phyloP scores from a whole-genome alignment of 805 yeast species.

The Maudiozyma bulderi region DNA sequence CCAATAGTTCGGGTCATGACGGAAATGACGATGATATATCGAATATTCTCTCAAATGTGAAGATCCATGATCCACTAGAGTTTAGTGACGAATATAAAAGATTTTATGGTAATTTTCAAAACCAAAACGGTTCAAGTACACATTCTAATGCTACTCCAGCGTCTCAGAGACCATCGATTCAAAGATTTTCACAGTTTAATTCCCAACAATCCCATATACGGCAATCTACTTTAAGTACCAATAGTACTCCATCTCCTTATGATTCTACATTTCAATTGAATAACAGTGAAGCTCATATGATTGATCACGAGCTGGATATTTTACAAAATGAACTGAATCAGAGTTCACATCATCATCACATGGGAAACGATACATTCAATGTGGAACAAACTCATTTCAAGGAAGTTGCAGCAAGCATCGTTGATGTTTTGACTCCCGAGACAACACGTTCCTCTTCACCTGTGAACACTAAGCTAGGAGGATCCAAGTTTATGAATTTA shows the following conservation, averaged over 20 bases:
- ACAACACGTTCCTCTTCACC: constrained; percentile 7
- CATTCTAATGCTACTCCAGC: not conserved
- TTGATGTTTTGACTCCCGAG: constrained; percentile 8
- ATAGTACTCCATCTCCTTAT: not conserved
- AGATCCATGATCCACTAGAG: constrained; percentile 23
- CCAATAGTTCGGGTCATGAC: too few species aligned
- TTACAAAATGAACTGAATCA: constrained; percentile 12
- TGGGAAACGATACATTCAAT: constrained; percentile 2
- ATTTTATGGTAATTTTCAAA: constrained; percentile 17
- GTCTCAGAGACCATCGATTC: not conserved
- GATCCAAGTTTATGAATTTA: constrained; percentile 23
- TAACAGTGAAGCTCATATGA: not conserved
- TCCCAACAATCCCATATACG: not conserved
- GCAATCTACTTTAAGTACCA: not conserved
- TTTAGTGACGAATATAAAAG: constrained; percentile 22
- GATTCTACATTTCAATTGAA: not conserved
- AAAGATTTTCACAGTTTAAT: not conserved
- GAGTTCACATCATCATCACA: not conserved
- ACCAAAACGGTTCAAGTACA: not conserved
- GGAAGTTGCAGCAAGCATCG: constrained; percentile 19
- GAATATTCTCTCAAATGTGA: constrained; percentile 15
- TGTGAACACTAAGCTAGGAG: constrained; percentile 13
- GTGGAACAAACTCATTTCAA: constrained; percentile 20
- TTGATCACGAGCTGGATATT: constrained; percentile 12
- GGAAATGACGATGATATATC: too few species aligned